Evolutionary conservation across 2,329 filamentous ascomycete genomes (phyloP), one percentile per base, ranked within the genome.

Genomic region (Diaporthe sp.): DNA sequence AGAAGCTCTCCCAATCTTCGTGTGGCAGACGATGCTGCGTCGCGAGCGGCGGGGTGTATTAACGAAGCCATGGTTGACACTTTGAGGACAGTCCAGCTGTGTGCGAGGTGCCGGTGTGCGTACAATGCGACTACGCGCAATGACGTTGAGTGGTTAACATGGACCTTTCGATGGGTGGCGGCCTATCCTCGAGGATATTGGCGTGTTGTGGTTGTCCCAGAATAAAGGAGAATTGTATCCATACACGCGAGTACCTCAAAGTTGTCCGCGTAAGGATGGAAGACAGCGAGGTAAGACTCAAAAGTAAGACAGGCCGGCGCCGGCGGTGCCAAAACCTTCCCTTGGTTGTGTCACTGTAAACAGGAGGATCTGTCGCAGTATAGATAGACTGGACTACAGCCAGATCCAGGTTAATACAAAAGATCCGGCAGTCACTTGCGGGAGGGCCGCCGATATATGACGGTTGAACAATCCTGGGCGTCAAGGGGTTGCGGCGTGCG

Each of bases 1-100:
- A 83, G 82, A 44, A 91, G 83, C 17, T 84, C 79, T 12, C 82
- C 82, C 37, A 87, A 74, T 22, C 82, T 80, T 51, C 77, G 79
- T 46, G 84, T 79, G 49, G 84, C 84, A 58, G 81, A 83, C 46
- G 81, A 81, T 75, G 82, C 79, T 71, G 81, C 79, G 67, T 81
- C 79, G 65, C 81, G 80, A 53, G 87, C 77, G 71, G 80, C 78
- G 57, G 82, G 78, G 77, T 81, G 79, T 67, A 81, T 74, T 65
- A 82, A 81, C 75, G 84, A 81, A 79, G 84, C 84, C 88, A 90
- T 90, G 77, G 61, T 77, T 71, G 74, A 75, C 72, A 51, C 76
- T 55, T 78, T 57, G 34, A 28, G 44, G 28, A 67, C 72, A 76
- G 74, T 53, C 72, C 76, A 75, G 75, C 76, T 77, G 76, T 70